These are phyloP conservation scores for Scheffersomyces lignicola DNA, from an alignment of 1,139 yeast genomes.

Conservation along the genomic window DNA sequence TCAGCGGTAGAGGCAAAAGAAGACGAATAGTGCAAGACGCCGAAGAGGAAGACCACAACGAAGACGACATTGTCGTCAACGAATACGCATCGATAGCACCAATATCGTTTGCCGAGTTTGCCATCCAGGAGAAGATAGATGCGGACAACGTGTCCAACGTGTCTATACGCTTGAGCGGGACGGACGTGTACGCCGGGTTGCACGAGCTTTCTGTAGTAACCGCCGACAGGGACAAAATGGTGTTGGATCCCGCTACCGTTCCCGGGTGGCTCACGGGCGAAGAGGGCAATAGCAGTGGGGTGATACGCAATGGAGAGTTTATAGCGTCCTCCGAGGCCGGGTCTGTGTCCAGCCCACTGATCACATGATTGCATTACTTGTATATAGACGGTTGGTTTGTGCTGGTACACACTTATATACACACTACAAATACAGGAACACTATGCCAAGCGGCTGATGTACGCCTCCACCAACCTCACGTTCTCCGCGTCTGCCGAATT, in stretches of 20 bases:
- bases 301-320: slow-evolving; percentile 45
- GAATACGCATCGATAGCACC: slow-evolving; percentile 56
- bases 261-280: slow-evolving; percentile 87
- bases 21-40: slow-evolving; percentile 13
- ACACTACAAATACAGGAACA: too few relatives aligned
- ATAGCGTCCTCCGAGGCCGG: slow-evolving; percentile 7
- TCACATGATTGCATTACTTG: too few relatives aligned
- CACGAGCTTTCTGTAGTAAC: slow-evolving; percentile 61
- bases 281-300: slow-evolving; percentile 54
- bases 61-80: slow-evolving; percentile 16
- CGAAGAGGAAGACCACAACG: slow-evolving; percentile 19
- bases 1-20: slow-evolving; percentile 6
- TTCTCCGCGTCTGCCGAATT: too few relatives aligned
- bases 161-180: slow-evolving; percentile 56
- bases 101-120: slow-evolving; percentile 49
- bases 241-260: slow-evolving; percentile 52
- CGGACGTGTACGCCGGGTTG: slow-evolving; percentile 79
- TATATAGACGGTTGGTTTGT: too few relatives aligned
- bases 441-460: too few relatives aligned
- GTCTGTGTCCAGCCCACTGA: too few relatives aligned
- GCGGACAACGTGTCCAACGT: slow-evolving; percentile 14
- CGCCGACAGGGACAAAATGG: slow-evolving; percentile 30
- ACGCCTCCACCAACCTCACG: too few relatives aligned
- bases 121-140: slow-evolving; percentile 28
- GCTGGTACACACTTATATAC: too few relatives aligned